Evolutionary conservation across 139 green algal species (phyloP).

Genomic region (Desmodesmus armatus): DNA sequence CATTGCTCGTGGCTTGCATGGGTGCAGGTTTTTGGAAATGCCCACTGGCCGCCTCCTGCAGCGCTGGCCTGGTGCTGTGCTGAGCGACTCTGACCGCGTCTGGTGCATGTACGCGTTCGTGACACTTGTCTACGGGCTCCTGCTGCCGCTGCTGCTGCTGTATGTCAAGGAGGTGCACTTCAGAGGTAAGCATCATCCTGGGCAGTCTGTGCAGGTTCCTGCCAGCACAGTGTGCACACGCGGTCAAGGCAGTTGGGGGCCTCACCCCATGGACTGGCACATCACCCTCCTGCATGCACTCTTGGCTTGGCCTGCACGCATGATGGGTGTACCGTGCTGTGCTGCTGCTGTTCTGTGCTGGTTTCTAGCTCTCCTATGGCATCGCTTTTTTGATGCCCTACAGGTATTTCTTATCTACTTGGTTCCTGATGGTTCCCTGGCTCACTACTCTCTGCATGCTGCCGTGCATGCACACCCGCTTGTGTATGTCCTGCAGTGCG

Average conservation of each 20-base stretch:
- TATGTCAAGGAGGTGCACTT: slow-evolving; percentile 47
- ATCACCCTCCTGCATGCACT: too few species aligned
- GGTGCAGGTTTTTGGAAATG: slow-evolving; percentile 42
- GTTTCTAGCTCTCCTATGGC: too few species aligned
- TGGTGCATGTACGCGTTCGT: slow-evolving; percentile 50
- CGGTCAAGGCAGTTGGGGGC: too few species aligned
- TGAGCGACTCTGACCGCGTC: not conserved
- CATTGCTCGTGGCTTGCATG: not conserved
- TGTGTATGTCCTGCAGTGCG: slow-evolving; percentile 28
- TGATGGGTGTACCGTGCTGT: too few species aligned
- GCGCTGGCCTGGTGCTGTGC: not conserved
- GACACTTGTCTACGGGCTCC: slow-evolving; percentile 23
- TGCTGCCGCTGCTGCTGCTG: slow-evolving; percentile 48
- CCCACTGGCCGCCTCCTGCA: slow-evolving; percentile 27
- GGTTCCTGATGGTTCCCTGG: too few species aligned
- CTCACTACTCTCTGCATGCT: not conserved
- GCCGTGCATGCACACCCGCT: not conserved
- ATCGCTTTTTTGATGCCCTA: not conserved
- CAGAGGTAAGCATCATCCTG: slow-evolving; percentile 19
- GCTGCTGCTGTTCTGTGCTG: too few species aligned
- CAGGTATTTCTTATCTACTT: not conserved
- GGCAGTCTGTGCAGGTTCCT: not conserved
- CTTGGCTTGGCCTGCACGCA: too few species aligned
- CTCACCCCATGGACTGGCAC: too few species aligned
- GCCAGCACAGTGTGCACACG: too few species aligned